Evolutionary conservation across 164 flowering plant species (phyloP).

Genomic region (Cinnamomum micranthum): DNA sequence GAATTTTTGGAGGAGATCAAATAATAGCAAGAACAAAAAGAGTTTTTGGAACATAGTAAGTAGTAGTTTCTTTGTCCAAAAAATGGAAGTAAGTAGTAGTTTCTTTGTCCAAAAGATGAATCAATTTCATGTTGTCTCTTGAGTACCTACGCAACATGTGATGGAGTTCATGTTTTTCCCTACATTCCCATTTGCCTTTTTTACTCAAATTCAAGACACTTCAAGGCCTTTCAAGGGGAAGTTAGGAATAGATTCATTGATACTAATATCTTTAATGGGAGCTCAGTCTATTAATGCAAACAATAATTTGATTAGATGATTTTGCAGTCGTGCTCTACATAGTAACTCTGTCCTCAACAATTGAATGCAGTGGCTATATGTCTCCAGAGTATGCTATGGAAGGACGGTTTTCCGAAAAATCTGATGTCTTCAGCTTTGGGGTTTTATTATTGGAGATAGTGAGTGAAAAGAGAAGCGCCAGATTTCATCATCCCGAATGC

Average conservation of each 20-base stretch:
- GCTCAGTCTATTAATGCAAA: no score
- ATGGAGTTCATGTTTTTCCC: background rate
- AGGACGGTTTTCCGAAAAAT: slow-evolving; percentile 14
- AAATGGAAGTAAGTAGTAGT: slow-evolving; percentile 15
- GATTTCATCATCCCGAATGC: background rate
- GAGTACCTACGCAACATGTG: background rate
- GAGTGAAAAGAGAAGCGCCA: slow-evolving; percentile 34
- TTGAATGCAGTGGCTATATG: slow-evolving; percentile 6
- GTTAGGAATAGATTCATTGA: no score
- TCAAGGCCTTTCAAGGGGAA: no score
- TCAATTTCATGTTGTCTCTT: background rate
- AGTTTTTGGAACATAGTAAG: slow-evolving; percentile 33
- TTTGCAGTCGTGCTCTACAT: background rate
- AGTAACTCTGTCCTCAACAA: background rate
- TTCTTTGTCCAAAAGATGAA: slow-evolving; percentile 3
- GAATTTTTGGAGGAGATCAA: slow-evolving; percentile 22
- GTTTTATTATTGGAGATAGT: slow-evolving; percentile 46
- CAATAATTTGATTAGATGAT: background rate
- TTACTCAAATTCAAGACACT: no score
- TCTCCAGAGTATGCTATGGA: slow-evolving; percentile 4
- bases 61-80: slow-evolving; percentile 1
- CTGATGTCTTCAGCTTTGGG: slow-evolving; percentile 34
- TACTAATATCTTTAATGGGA: no score
- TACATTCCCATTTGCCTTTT: background rate
- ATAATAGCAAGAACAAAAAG: slow-evolving; percentile 16